A percentile compares a stretch with the other conserved stretches of the same genome.
These are phyloP conservation scores for Lyophyllum atratum DNA, from an alignment of 768 basidiomycete genomes.

Conservation along the genomic window DNA sequence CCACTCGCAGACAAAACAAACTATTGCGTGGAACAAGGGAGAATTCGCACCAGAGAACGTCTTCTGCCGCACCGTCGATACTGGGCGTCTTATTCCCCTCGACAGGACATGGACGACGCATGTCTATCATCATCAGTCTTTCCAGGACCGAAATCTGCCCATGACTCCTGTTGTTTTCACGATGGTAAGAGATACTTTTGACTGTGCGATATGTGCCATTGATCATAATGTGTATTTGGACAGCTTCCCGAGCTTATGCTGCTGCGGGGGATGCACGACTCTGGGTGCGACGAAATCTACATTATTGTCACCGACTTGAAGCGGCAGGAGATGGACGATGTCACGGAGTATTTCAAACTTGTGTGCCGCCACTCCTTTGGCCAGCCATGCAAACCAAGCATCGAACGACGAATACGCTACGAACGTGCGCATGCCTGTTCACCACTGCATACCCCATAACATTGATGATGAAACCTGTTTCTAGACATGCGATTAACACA, in stretches of 20 bases:
- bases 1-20: conserved; percentile 49
- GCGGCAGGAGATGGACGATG: conserved; percentile 79
- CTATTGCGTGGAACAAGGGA: conserved; percentile 66
- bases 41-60: conserved; percentile 80
- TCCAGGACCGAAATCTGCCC: conserved; percentile 69
- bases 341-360: conserved; percentile 77
- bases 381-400: conserved; percentile 62
- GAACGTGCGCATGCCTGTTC: conserved; percentile 54
- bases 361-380: conserved; percentile 68
- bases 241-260: conserved; percentile 82
- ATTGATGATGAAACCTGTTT: not conserved
- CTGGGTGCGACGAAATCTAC: conserved; percentile 76
- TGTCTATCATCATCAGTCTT: conserved; percentile 76
- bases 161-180: conserved; percentile 85
- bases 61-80: conserved; percentile 79
- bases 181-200: conserved; percentile 50
- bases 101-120: conserved; percentile 84
- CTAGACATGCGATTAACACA: conserved; percentile 69
- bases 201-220: conserved; percentile 8
- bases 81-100: conserved; percentile 74
- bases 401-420: conserved; percentile 66
- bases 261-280: conserved; percentile 78
- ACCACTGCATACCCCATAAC: not conserved
- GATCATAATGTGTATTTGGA: conserved; percentile 7
- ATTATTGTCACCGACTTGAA: conserved; percentile 82